phyloP scores from a whole-genome alignment of 2,329 filamentous ascomycete genomes.

The Aspergillus sp. region DNA sequence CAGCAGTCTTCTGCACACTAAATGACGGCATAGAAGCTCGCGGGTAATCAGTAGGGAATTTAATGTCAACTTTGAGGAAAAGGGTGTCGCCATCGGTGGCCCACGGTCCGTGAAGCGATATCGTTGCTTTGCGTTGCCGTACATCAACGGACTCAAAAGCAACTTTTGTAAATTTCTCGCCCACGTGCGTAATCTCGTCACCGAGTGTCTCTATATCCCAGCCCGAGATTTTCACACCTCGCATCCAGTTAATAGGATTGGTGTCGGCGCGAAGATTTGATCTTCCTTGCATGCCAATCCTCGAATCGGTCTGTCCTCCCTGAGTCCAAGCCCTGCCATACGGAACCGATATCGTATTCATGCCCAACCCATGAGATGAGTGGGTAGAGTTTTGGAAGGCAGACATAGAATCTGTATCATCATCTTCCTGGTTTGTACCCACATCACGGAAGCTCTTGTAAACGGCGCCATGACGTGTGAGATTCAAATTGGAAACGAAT shows the following conservation, averaged over 20 bases:
- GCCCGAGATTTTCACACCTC: constrained; percentile 59
- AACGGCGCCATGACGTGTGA: constrained; percentile 77
- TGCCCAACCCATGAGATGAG: constrained; percentile 35
- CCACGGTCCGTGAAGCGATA: constrained; percentile 62
- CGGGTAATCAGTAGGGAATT: constrained; percentile 59
- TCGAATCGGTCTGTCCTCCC: constrained; percentile 47
- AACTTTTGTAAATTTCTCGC: constrained; percentile 60
- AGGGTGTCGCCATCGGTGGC: constrained; percentile 50
- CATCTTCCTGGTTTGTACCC: constrained; percentile 56
- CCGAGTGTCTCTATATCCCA: constrained; percentile 55
- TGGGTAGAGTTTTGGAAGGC: constrained; percentile 20
- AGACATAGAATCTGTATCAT: constrained; percentile 46
- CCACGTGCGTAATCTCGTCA: constrained; percentile 61
- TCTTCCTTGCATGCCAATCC: constrained; percentile 48
- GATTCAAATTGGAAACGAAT: constrained; percentile 62
- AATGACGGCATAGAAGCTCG: constrained; percentile 49
- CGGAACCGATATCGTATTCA: constrained; percentile 51
- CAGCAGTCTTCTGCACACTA: constrained; percentile 56
- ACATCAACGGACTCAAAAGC: constrained; percentile 59
- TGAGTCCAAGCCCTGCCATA: constrained; percentile 49
- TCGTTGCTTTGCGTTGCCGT: constrained; percentile 50
- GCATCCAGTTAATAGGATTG: constrained; percentile 64
- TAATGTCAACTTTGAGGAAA: constrained; percentile 57
- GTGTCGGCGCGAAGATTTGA: constrained; percentile 48
- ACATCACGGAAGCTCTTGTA: constrained; percentile 84